Evolutionary conservation across 192 early-diverging fungal species (phyloP).

Genomic region (Entomortierella parvispora): DNA sequence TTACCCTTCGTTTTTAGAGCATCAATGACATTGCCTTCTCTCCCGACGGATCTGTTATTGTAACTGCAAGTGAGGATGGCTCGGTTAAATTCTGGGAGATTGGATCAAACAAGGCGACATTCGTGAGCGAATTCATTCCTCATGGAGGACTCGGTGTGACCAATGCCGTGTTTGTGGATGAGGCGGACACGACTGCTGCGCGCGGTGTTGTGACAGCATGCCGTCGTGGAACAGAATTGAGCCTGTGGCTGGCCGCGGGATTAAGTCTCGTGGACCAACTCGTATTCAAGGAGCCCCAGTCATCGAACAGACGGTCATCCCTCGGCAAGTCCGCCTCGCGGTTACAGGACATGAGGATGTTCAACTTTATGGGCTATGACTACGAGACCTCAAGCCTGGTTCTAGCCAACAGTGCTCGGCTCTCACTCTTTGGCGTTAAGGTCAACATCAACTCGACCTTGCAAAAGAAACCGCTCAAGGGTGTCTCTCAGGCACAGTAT

Average conservation of each 20-base stretch:
- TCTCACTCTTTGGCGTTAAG: conserved; percentile 55
- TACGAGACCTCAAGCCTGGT: conserved; percentile 44
- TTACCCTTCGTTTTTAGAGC: conserved; percentile 15
- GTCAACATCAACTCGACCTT: conserved; percentile 21
- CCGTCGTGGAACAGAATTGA: conserved; percentile 50
- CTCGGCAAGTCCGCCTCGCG: conserved; percentile 43
- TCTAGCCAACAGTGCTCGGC: conserved; percentile 55
- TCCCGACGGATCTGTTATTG: conserved; percentile 53
- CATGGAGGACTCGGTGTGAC: conserved; percentile 47
- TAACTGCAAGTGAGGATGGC: conserved; percentile 55
- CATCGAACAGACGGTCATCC: conserved; percentile 42
- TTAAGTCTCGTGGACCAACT: conserved; percentile 38
- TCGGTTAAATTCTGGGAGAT: conserved; percentile 50
- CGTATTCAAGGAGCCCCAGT: conserved; percentile 54
- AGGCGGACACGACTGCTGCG: conserved; percentile 16
- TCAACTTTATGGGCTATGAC: conserved; percentile 59
- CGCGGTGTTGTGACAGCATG: conserved; percentile 54
- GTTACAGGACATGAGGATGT: conserved; percentile 53
- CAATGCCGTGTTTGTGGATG: conserved; percentile 35
- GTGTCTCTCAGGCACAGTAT: conserved; percentile 16
- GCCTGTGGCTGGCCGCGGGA: conserved; percentile 46
- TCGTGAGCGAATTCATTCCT: conserved; percentile 43
- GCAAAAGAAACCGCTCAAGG: neutral
- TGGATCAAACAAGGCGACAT: conserved; percentile 3
- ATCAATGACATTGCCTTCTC: conserved; percentile 58